Percentiles rank a stretch among this genome's conserved stretches.
phyloP scores from a whole-genome alignment of 257 asterid species.

The Solanum sejunctum region DNA sequence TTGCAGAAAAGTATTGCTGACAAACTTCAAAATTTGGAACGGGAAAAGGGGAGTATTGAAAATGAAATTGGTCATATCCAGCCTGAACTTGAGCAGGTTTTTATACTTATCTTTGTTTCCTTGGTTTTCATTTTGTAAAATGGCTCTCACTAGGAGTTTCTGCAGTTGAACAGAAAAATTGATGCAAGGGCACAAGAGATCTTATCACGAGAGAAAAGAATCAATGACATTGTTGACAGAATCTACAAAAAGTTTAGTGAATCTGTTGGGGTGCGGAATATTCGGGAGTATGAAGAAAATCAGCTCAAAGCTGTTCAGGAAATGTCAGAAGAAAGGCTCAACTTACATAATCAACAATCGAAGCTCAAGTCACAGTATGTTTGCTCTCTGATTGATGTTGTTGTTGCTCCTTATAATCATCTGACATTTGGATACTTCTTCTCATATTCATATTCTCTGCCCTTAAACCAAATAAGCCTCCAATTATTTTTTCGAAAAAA shows the following conservation, averaged over 20 bases:
- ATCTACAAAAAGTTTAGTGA: slow-evolving; percentile 81
- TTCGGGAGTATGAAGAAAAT: slow-evolving; percentile 95
- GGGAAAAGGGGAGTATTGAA: slow-evolving; percentile 62
- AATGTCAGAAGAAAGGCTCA: slow-evolving; percentile 77
- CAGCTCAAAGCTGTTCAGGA: slow-evolving; percentile 87
- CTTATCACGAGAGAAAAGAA: slow-evolving; percentile 43
- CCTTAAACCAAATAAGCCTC: background rate
- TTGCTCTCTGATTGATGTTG: background rate
- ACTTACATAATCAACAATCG: slow-evolving; percentile 85
- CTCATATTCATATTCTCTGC: background rate
- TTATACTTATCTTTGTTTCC: slow-evolving; percentile 2
- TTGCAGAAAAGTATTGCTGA: slow-evolving; percentile 87
- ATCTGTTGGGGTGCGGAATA: slow-evolving; percentile 87
- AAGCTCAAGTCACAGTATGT: slow-evolving; percentile 90
- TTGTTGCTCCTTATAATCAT: background rate
- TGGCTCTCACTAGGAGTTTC: slow-evolving; percentile 1
- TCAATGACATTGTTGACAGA: slow-evolving; percentile 76
- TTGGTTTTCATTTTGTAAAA: background rate
- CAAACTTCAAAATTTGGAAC: slow-evolving; percentile 64
- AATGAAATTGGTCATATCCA: slow-evolving; percentile 56
- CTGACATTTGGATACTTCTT: slow-evolving; percentile 9
- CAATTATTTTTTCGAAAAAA: background rate
- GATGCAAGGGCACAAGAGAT: slow-evolving; percentile 45
- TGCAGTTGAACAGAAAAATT: slow-evolving; percentile 65
- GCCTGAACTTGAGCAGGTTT: slow-evolving; percentile 80